phyloP scores from a whole-genome alignment of 352 stramenopile genomes.

The Phytophthora tentaculata region DNA sequence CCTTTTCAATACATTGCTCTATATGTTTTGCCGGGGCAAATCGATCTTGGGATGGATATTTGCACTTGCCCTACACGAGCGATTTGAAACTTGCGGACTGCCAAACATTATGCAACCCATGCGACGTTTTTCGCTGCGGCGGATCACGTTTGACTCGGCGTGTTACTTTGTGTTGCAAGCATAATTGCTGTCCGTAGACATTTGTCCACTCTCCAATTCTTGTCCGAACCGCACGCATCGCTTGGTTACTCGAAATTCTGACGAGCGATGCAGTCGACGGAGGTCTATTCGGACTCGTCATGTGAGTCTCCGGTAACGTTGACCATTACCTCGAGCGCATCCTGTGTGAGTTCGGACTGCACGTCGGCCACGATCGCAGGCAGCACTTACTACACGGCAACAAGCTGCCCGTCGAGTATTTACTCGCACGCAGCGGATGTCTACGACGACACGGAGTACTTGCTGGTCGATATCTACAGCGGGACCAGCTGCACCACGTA shows the following conservation, averaged over 20 bases:
- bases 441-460: conserved; percentile 25
- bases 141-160: conserved; percentile 22
- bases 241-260: not conserved
- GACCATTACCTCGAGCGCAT: conserved; percentile 8
- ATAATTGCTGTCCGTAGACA: not conserved
- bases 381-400: conserved; percentile 35
- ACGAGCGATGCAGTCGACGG: conserved; percentile 30
- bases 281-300: conserved; percentile 41
- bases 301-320: conserved; percentile 28
- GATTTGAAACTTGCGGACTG: conserved; percentile 18
- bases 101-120: conserved; percentile 36
- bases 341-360: conserved; percentile 22
- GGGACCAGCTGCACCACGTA: conserved; percentile 30
- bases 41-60: conserved; percentile 32
- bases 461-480: conserved; percentile 37
- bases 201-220: conserved; percentile 27
- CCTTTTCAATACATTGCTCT: conserved; percentile 25
- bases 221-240: conserved; percentile 11
- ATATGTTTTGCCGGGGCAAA: conserved; percentile 27
- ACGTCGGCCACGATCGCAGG: conserved; percentile 10
- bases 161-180: not conserved
- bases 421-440: conserved; percentile 27
- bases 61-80: conserved; percentile 1
- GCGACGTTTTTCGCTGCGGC: conserved; percentile 17
- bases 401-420: conserved; percentile 27